Evolutionary conservation across 129 eudicot species (phyloP).

Genomic region (Flaveria ramosissima): DNA sequence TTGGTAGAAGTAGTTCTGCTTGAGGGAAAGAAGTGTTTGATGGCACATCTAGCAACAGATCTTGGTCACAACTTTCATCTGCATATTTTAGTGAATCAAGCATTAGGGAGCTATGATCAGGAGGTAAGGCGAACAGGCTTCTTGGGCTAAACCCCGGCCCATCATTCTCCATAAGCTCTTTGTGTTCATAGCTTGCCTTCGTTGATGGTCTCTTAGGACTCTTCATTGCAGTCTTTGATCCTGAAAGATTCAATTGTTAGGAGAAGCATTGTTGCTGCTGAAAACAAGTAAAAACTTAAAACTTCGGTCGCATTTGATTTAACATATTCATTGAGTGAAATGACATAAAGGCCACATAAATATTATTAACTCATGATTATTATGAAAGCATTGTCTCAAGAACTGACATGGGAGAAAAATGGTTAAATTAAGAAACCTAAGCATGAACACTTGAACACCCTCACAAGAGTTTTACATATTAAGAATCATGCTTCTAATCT

Average conservation of each 20-base stretch:
- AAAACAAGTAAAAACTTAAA: neutral
- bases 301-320: neutral
- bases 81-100: conserved; percentile 53
- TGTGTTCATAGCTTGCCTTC: conserved; percentile 56
- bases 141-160: conserved; percentile 65
- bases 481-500: neutral
- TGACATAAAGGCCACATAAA: no score
- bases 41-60: conserved; percentile 74
- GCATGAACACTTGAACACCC: no score
- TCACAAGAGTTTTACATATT: no score
- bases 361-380: no score
- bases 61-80: conserved; percentile 70
- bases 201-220: conserved; percentile 54
- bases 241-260: conserved; percentile 36
- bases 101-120: conserved; percentile 62
- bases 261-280: neutral
- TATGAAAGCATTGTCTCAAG: no score
- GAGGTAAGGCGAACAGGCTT: conserved; percentile 65
- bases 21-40: conserved; percentile 82
- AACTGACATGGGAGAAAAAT: no score
- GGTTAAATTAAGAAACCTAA: no score
- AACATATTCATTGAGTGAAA: neutral
- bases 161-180: conserved; percentile 59
- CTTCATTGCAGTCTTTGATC: conserved; percentile 56
- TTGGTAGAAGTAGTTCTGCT: conserved; percentile 80